Percentiles rank a stretch among this genome's conserved stretches.
These are phyloP conservation scores for Phialophora verrucosa DNA, from an alignment of 2,329 filamentous ascomycete species.

Conservation along the genomic window DNA sequence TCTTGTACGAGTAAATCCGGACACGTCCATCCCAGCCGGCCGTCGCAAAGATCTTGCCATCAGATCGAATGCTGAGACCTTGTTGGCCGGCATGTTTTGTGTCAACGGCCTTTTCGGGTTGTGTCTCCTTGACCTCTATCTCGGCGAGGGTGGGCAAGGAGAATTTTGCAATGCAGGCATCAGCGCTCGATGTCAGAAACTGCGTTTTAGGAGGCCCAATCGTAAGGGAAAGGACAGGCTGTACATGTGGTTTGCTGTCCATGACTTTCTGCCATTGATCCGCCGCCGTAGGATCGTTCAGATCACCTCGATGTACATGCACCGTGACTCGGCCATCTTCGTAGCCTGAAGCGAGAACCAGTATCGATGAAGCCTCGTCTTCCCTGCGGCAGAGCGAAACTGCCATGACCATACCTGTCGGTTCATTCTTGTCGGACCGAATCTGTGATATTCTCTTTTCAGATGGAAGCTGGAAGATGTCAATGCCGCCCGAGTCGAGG, in stretches of 20 bases:
- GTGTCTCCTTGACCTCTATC: conserved; percentile 33
- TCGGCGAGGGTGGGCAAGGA: conserved; percentile 57
- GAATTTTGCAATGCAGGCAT: conserved; percentile 79
- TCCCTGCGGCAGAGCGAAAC: conserved; percentile 64
- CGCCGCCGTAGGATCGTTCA: conserved; percentile 35
- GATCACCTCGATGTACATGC: conserved; percentile 48
- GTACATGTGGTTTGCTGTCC: conserved; percentile 70
- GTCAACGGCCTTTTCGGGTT: conserved; percentile 67
- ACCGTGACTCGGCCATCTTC: conserved; percentile 81
- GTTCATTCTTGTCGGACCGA: conserved; percentile 50
- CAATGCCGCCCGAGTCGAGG: conserved; percentile 74
- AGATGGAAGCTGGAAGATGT: conserved; percentile 81
- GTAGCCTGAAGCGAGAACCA: conserved; percentile 72
- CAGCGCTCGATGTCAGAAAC: conserved; percentile 82
- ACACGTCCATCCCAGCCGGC: conserved; percentile 89
- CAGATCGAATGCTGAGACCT: conserved; percentile 74
- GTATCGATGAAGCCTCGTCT: conserved; percentile 36
- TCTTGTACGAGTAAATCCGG: conserved; percentile 79
- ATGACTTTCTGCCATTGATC: conserved; percentile 64
- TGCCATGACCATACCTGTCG: conserved; percentile 83
- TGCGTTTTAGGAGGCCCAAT: conserved; percentile 57
- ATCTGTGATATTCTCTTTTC: conserved; percentile 70
- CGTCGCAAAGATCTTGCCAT: conserved; percentile 83
- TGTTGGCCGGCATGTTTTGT: conserved; percentile 94
- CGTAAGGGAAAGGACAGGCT: conserved; percentile 80